Conservation (phyloP, 768 basidiomycete genomes). For the Boletus rex-veris region DNA sequence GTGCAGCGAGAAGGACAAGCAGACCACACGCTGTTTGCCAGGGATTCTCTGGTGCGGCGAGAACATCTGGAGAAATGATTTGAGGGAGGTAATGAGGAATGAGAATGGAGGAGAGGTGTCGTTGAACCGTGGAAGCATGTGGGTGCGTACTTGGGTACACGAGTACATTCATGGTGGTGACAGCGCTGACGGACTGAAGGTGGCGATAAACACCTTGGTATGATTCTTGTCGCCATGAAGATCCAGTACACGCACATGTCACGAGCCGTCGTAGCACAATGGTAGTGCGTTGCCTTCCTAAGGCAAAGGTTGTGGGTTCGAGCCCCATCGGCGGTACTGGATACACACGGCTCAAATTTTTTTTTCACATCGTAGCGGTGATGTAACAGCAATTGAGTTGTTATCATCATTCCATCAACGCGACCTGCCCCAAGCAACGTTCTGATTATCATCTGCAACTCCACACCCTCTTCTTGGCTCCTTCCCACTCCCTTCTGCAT, state of each 20-base stretch:
- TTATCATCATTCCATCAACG: neutral
- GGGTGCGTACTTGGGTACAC: constrained; percentile 66
- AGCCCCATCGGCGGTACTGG: constrained; percentile 37
- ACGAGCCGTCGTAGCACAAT: constrained; percentile 37
- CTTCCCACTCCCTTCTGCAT: neutral
- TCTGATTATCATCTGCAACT: neutral
- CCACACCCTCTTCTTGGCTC: neutral
- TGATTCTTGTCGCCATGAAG: neutral
- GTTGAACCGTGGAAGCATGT: constrained; percentile 42
- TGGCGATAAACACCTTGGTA: too few species aligned
- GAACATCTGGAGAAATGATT: constrained; percentile 50
- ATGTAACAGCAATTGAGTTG: too few species aligned
- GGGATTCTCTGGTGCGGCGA: constrained; percentile 62
- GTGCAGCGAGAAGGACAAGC: constrained; percentile 71
- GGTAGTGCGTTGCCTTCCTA: constrained; percentile 40
- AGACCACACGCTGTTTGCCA: constrained; percentile 77
- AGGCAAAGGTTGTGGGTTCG: constrained; percentile 40
- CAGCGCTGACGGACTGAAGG: too few species aligned
- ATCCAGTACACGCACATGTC: neutral
- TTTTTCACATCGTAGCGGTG: constrained; percentile 1
- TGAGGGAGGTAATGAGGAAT: constrained; percentile 78
- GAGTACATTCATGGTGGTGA: constrained; percentile 72
- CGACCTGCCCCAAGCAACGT: neutral
- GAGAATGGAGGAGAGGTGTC: constrained; percentile 55
- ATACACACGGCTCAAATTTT: constrained; percentile 20